phyloP scores from a whole-genome alignment of 768 basidiomycete species.

The Favolaschia claudopus region DNA sequence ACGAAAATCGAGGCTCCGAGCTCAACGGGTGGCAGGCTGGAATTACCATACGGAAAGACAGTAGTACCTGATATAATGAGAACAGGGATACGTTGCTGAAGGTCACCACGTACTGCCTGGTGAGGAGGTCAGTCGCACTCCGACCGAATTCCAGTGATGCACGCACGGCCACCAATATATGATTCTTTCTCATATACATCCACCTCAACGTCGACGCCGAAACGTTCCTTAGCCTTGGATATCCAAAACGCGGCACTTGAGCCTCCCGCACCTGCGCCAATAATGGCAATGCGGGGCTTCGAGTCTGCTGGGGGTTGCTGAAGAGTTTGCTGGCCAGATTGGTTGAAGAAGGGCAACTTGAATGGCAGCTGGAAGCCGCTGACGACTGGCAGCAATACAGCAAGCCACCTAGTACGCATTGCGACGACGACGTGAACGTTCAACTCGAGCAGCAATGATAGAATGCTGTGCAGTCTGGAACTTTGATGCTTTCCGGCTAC shows the following conservation, averaged over 20 bases:
- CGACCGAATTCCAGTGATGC: not conserved
- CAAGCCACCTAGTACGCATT: not conserved
- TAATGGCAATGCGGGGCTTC: conserved; percentile 76
- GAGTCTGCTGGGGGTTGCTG: conserved; percentile 32
- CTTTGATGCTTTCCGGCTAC: not conserved
- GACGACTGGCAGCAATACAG: conserved; percentile 16
- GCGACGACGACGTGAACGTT: not conserved
- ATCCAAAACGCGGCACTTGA: conserved; percentile 88
- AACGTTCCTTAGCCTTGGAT: conserved; percentile 75
- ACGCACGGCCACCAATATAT: conserved; percentile 89
- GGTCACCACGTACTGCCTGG: conserved; percentile 8
- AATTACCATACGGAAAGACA: conserved; percentile 75
- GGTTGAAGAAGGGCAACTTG: conserved; percentile 61
- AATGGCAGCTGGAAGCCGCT: conserved; percentile 57
- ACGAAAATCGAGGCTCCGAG: conserved; percentile 93
- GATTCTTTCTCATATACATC: conserved; percentile 83
- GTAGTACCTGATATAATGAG: conserved; percentile 54
- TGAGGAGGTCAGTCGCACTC: not conserved
- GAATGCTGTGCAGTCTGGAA: not conserved
- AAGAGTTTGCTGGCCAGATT: conserved; percentile 19
- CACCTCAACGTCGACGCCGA: conserved; percentile 73
- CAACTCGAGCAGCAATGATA: not conserved
- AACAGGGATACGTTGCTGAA: not conserved
- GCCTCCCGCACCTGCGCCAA: conserved; percentile 91
- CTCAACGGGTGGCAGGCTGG: conserved; percentile 70